Evolutionary conservation across 2,329 filamentous ascomycete genomes (phyloP).

Genomic region (Trichoderma oligosporum): DNA sequence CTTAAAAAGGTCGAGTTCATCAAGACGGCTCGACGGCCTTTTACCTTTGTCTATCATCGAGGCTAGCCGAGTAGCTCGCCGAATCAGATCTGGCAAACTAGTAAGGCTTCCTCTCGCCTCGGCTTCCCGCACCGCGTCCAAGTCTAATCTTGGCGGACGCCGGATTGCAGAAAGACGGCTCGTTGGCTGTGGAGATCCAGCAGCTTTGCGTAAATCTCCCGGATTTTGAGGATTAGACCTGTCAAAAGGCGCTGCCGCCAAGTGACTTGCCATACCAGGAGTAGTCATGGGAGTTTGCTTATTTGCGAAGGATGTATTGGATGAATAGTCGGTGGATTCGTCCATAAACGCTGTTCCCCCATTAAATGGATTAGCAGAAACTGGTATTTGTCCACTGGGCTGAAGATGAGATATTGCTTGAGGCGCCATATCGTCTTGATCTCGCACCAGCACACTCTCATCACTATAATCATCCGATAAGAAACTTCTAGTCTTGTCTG

Average conservation of each 20-base stretch:
- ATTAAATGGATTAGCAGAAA: slow-evolving; percentile 6
- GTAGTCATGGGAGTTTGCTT: slow-evolving; percentile 22
- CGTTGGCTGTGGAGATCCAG: slow-evolving; percentile 30
- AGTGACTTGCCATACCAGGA: slow-evolving; percentile 20
- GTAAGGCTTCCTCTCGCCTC: slow-evolving; percentile 87
- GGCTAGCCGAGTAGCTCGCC: slow-evolving; percentile 79
- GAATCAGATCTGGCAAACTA: slow-evolving; percentile 86
- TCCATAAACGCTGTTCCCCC: slow-evolving; percentile 39
- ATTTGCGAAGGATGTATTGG: slow-evolving; percentile 38
- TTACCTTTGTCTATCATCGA: slow-evolving; percentile 82
- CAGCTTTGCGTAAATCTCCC: slow-evolving; percentile 30
- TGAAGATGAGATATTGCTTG: not conserved
- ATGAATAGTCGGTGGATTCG: slow-evolving; percentile 43
- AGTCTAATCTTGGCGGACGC: slow-evolving; percentile 71
- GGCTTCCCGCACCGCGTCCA: slow-evolving; percentile 75
- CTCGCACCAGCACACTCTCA: slow-evolving; percentile 5
- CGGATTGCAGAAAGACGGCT: slow-evolving; percentile 53
- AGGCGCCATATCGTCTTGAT: not conserved
- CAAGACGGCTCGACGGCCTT: slow-evolving; percentile 57
- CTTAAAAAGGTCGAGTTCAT: slow-evolving; percentile 49
- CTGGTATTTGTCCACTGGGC: not conserved
- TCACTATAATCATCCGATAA: slow-evolving; percentile 1
- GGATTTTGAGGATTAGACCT: slow-evolving; percentile 50
- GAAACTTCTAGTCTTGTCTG: slow-evolving; percentile 41
- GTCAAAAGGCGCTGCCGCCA: slow-evolving; percentile 39